Conservation (phyloP, 129 eudicot species). For the Artemisia argyi region DNA sequence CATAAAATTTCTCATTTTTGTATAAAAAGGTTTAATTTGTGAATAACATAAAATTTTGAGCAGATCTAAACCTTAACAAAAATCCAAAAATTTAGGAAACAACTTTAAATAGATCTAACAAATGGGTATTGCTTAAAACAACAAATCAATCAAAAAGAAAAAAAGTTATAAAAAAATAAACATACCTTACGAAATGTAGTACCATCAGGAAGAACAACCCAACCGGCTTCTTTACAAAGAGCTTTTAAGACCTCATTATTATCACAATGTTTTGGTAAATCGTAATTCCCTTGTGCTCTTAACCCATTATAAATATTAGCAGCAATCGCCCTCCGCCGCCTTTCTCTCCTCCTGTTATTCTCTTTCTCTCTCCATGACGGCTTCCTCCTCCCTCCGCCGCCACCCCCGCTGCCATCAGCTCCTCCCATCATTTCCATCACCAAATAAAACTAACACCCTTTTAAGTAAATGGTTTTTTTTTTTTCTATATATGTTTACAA, state of each 20-base stretch:
- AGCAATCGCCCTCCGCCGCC: slow-evolving; percentile 88
- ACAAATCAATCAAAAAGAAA: neutral
- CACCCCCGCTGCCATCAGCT: slow-evolving; percentile 45
- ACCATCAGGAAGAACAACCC: slow-evolving; percentile 96
- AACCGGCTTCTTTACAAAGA: slow-evolving; percentile 93
- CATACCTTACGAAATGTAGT: slow-evolving; percentile 90
- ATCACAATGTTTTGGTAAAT: slow-evolving; percentile 92
- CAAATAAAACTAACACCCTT: slow-evolving; percentile 2
- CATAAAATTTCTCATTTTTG: too few relatives aligned
- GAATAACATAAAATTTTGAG: neutral
- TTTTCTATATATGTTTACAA: slow-evolving; percentile 2
- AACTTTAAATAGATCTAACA: too few relatives aligned
- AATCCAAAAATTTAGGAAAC: too few relatives aligned
- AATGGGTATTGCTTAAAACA: neutral
- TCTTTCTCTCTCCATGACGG: slow-evolving; percentile 99
- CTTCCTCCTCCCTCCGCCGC: slow-evolving; percentile 77
- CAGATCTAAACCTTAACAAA: slow-evolving; percentile 10
- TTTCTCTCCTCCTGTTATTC: slow-evolving; percentile 92
- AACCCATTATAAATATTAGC: slow-evolving; percentile 85
- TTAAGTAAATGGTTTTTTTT: neutral
- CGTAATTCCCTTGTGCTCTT: slow-evolving; percentile 84
- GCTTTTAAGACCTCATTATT: slow-evolving; percentile 95
- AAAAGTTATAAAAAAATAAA: neutral
- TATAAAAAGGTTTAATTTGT: too few relatives aligned
- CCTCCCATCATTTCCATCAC: slow-evolving; percentile 53